Percentiles rank a stretch among this genome's conserved stretches.
Conservation (phyloP, 2,329 filamentous ascomycete genomes). For the Epichloe gansuensis region DNA sequence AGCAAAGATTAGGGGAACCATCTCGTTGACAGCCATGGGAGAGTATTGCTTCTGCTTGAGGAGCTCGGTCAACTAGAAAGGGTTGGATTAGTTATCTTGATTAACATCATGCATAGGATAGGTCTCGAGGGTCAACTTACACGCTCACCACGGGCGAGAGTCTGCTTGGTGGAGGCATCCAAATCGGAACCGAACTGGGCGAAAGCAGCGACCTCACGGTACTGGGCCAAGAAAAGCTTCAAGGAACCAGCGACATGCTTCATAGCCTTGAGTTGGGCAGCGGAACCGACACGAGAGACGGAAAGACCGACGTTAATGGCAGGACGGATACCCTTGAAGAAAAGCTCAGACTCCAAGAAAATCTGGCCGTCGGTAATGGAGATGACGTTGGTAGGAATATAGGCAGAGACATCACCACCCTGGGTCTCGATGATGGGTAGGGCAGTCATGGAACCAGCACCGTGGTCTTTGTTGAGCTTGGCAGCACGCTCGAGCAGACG, state of each 20-base stretch:
- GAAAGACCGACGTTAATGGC: conserved; percentile 99
- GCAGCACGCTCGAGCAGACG: conserved; percentile 98
- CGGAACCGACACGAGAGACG: conserved; percentile 98
- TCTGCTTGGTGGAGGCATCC: conserved; percentile 98
- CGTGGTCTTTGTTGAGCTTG: conserved; percentile 95
- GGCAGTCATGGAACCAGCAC: conserved; percentile 92
- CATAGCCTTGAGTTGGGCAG: conserved; percentile 99
- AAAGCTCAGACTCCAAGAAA: conserved; percentile 97
- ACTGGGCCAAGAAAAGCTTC: conserved; percentile 99
- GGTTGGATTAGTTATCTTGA: neutral
- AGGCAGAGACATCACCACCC: conserved; percentile 99
- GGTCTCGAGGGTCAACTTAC: conserved; percentile 37
- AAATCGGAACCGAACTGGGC: conserved; percentile 99
- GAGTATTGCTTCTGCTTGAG: conserved; percentile 99
- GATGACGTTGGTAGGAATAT: conserved; percentile 99
- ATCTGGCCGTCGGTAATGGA: conserved; percentile 99
- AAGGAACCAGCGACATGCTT: conserved; percentile 99
- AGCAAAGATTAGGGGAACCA: conserved; percentile 98
- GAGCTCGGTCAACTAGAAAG: conserved; percentile 68
- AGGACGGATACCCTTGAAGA: conserved; percentile 99
- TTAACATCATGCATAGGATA: neutral
- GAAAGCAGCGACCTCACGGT: conserved; percentile 99
- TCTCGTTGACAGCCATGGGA: conserved; percentile 98
- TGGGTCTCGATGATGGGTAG: conserved; percentile 98
- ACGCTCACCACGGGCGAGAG: conserved; percentile 94